Evolutionary conservation across 768 basidiomycete genomes (phyloP).

Genomic region (Boletus sp.): DNA sequence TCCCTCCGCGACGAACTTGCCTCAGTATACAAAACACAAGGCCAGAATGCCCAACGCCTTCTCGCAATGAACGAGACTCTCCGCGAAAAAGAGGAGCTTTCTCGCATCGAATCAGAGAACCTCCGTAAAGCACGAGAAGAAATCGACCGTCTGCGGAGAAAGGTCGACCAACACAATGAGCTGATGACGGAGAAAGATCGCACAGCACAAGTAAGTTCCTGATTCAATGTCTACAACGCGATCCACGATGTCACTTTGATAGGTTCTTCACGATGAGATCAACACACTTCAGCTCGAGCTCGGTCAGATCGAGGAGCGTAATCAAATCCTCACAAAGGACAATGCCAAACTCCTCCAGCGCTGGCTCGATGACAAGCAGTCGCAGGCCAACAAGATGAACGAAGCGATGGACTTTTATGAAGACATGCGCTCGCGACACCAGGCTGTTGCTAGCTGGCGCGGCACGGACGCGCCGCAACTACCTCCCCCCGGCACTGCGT

Average conservation of each 20-base stretch:
- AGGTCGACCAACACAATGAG: conserved; percentile 80
- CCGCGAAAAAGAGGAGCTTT: conserved; percentile 87
- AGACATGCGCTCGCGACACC: conserved; percentile 73
- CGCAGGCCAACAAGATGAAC: conserved; percentile 93
- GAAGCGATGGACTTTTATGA: conserved; percentile 89
- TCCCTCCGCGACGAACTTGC: conserved; percentile 89
- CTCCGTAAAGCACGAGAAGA: conserved; percentile 77
- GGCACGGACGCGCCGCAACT: conserved; percentile 36
- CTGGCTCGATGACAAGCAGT: conserved; percentile 94
- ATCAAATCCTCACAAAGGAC: conserved; percentile 82
- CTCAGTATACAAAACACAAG: conserved; percentile 93
- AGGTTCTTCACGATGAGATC: conserved; percentile 96
- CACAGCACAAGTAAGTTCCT: conserved; percentile 70
- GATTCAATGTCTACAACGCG: neutral
- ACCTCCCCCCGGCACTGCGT: conserved; percentile 37
- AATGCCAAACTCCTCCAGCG: conserved; percentile 94
- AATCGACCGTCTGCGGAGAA: conserved; percentile 60
- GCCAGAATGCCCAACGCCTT: conserved; percentile 90
- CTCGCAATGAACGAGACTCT: conserved; percentile 94
- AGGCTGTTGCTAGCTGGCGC: conserved; percentile 58
- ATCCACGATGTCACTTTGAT: conserved; percentile 9
- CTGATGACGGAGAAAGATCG: conserved; percentile 86
- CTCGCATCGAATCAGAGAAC: conserved; percentile 77
- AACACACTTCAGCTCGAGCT: conserved; percentile 89
- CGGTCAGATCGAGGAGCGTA: conserved; percentile 83